Evolutionary conservation across 306 rosid genomes (phyloP), one percentile per base, ranked within the genome.

Genomic region (Oxytropis ochrocephala): DNA sequence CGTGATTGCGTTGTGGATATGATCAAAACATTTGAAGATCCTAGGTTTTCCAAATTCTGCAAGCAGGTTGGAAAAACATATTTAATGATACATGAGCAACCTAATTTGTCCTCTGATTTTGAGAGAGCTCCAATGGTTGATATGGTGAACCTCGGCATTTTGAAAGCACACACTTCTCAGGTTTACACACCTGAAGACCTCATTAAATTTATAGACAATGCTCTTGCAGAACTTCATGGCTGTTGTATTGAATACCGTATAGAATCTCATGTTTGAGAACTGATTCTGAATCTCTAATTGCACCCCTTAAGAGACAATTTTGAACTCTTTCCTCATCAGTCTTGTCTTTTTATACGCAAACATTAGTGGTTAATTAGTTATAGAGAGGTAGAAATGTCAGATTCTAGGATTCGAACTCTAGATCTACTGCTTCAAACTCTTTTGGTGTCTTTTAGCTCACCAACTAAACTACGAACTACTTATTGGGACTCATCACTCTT

Each of bases 101-200:
- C 69, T 27, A 11, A 13, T 61, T 46, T 57, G 44, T 61, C 41
- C 75, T 75, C 55, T n/a, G 64, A 79, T 19, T 43, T 67, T 19
- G 79, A 69, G 70, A 64, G 80, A 29, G 19, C 72, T 79, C 59
- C 75, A 50, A 46, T 61, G 56, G 49, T 77, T 53, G 87, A 84
- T 69, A 52, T 75, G 52, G 74, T 52, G 64, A 82, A 67, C 47
- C 72, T 74, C 66, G 4, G 29, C 59, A 9, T 79, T 50, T 39
- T 83, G 50, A 75, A 77, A 88, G 79, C 72, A 17, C 70, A 21
- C 50, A n/a, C 74, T 14, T 84, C 75, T 70, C 80, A 57, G 36
- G 38, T 86, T 72, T 81, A 79, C 67, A 67, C 77, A 43, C 86
- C 89, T 38, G 79, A 78, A 47, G 92, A 85, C 81, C 96, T 94